Evolutionary conservation across 2,329 filamentous ascomycete genomes (phyloP), one percentile per base, ranked within the genome.

Genomic region (Orbilia blumenaviensis): DNA sequence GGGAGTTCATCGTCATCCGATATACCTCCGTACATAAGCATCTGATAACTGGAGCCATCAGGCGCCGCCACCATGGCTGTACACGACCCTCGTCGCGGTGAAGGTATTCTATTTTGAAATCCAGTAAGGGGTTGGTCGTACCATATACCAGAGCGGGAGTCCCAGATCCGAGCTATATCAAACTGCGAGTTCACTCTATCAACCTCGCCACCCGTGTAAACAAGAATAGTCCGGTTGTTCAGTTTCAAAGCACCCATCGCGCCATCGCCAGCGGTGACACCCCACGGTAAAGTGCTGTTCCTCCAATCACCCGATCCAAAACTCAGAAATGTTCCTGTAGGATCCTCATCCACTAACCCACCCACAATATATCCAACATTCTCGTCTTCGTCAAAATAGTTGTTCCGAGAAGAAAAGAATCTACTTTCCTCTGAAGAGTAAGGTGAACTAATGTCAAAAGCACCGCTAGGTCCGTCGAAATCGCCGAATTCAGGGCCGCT

Each of bases 21-120:
- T 2, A 9, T 9, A 12, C 64, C 64, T 7, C 50, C 64, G 21
- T 12, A 68, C 36, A 68, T 50, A 2, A 54, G 25, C 27, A 68
- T 58, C 21, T 68, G 64, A 46, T 68, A 68, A 12, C 64, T 68
- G 9, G 64, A 68, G 2, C 56, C 56, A n/a, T 68, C 64, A 16
- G 38, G 52, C 1, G 64, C 64, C 1, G 50, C 50, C 14, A 60
- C 38, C 6, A 41, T 25, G 6, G 16, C 9, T 9, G 42, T 27
- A 27, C 64, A 68, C 8, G 64, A 18, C 29, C 44, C 25, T 14
- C 41, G n/a, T 7, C 50, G 50, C 9, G 50, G 36, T 10, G 44
- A 25, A 12, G 64, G 64, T 58, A 48, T 48, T n/a, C 23, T 41
- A 1, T 27, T 29, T 6, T 44, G 56, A n/a, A 41, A 38, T 14